phyloP scores from a whole-genome alignment of 164 flowering plant species.

The Paratinospora sagittata region DNA sequence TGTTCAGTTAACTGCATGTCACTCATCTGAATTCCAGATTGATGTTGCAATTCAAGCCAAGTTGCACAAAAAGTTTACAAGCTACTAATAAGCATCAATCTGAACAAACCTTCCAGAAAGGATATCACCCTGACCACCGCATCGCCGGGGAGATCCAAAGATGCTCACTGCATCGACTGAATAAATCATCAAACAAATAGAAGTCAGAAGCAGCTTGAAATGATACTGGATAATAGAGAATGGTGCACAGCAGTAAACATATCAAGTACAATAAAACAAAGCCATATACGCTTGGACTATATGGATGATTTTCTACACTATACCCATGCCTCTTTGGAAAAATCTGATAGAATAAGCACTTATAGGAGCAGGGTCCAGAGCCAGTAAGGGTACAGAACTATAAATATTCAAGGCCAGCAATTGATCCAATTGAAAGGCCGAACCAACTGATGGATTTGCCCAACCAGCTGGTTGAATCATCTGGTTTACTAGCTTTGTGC shows the following conservation, averaged over 20 bases:
- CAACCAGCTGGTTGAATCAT: background rate
- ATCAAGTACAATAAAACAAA: background rate
- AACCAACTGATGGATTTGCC: background rate
- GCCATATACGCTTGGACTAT: no score
- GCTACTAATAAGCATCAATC: constrained; percentile 1
- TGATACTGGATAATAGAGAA: background rate
- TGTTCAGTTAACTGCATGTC: no score
- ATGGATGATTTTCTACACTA: no score
- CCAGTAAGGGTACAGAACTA: no score
- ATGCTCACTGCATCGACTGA: constrained; percentile 71
- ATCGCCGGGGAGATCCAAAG: constrained; percentile 96
- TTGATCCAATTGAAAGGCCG: no score
- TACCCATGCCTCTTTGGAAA: no score
- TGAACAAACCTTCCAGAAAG: constrained; percentile 83
- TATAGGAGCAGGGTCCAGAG: no score
- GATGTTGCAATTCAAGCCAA: no score
- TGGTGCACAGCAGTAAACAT: background rate
- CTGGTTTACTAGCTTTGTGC: background rate
- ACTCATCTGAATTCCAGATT: no score
- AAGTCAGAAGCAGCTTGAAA: background rate
- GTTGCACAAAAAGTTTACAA: background rate
- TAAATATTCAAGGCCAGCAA: no score
- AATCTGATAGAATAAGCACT: no score
- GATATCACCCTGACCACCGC: constrained; percentile 99
- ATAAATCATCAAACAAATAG: constrained; percentile 10